Evolutionary conservation across 2,329 filamentous ascomycete genomes (phyloP).

Genomic region (Esteya vermicola): DNA sequence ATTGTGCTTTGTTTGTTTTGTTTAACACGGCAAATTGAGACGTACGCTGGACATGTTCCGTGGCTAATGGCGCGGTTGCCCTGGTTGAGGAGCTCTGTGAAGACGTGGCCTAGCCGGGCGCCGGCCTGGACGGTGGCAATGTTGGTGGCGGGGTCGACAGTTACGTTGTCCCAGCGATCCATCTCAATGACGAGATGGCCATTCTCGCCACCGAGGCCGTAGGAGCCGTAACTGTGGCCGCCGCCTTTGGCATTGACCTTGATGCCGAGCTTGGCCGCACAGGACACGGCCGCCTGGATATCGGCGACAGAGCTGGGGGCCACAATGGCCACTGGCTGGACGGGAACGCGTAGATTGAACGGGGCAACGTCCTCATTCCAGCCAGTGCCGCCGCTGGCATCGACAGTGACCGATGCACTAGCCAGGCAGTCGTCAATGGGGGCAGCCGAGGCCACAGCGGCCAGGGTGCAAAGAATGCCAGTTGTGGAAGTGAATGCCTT

Average conservation of each 20-base stretch:
- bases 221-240: slow-evolving; percentile 36
- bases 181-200: slow-evolving; percentile 33
- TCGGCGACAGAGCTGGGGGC: slow-evolving; percentile 26
- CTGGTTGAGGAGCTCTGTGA: slow-evolving; percentile 22
- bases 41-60: slow-evolving; percentile 36
- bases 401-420: slow-evolving; percentile 13
- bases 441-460: slow-evolving; percentile 4
- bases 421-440: slow-evolving; percentile 16
- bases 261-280: slow-evolving; percentile 24
- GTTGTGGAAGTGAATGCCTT: too few species aligned
- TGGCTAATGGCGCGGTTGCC: slow-evolving; percentile 28
- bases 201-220: slow-evolving; percentile 32
- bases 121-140: slow-evolving; percentile 32
- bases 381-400: slow-evolving; percentile 10
- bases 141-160: slow-evolving; percentile 22
- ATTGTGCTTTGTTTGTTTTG: too few species aligned
- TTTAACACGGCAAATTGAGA: neutral
- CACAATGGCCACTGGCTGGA: slow-evolving; percentile 26
- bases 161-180: slow-evolving; percentile 27
- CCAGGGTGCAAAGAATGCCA: too few species aligned
- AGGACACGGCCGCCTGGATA: slow-evolving; percentile 30
- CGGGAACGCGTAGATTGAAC: slow-evolving; percentile 15
- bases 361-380: slow-evolving; percentile 14
- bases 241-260: slow-evolving; percentile 35
- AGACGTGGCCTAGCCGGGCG: slow-evolving; percentile 33